Percentiles rank a stretch among this genome's conserved stretches.
Evolutionary conservation across 352 stramenopile species (phyloP).

Genomic region (Phytophthora tentaculata): DNA sequence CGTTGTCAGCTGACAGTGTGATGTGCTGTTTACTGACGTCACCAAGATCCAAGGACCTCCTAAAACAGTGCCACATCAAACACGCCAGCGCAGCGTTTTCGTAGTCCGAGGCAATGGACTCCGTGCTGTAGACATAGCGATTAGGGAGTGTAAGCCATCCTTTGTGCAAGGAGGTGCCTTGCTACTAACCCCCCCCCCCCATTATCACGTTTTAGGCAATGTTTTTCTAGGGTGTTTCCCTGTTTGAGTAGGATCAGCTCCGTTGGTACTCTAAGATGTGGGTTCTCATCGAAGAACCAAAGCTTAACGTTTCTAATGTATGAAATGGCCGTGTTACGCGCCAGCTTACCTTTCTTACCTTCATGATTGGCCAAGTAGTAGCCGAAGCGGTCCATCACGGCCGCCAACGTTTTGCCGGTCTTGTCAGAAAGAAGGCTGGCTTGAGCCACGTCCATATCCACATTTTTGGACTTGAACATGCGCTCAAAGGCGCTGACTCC

Average conservation of each 20-base stretch:
- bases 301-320: too few species aligned
- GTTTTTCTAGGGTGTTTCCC: slow-evolving; percentile 1
- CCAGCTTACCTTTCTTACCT: background rate
- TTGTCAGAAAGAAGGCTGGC: background rate
- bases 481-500: too few species aligned
- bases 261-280: background rate
- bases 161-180: too few species aligned
- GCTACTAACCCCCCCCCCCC: background rate
- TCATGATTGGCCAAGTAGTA: background rate
- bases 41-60: background rate
- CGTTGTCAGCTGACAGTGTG: background rate
- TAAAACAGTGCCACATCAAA: background rate
- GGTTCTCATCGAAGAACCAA: background rate
- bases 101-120: background rate
- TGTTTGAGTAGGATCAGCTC: background rate
- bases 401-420: background rate
- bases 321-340: background rate
- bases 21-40: background rate
- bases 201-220: background rate
- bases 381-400: too few species aligned
- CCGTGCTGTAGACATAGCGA: background rate
- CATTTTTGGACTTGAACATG: background rate
- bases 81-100: background rate
- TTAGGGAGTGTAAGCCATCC: background rate
- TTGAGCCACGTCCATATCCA: background rate